Conservation (phyloP, 176 grass and related monocot species). For the Avena atlantica region DNA sequence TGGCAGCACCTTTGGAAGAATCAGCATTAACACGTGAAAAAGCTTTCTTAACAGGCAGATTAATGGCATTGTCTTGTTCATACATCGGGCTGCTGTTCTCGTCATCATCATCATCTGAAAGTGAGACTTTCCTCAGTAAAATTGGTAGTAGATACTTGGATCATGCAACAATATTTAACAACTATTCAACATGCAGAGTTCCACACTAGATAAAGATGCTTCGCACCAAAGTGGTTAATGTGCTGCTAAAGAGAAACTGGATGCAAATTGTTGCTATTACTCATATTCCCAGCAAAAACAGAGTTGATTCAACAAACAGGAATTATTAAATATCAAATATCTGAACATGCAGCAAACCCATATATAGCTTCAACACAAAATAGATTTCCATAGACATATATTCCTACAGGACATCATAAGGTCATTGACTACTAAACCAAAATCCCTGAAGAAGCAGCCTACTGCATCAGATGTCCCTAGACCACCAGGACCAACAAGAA, state of each 20-base stretch:
- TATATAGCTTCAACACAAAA: background rate
- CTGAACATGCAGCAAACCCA: background rate
- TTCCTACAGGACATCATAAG: background rate
- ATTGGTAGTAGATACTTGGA: background rate
- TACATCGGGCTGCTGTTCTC: conserved; percentile 34
- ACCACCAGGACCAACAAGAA: background rate
- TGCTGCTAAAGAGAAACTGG: background rate
- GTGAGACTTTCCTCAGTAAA: conserved; percentile 26
- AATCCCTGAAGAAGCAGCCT: background rate
- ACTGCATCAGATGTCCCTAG: background rate
- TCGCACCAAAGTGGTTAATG: background rate
- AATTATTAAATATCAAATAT: background rate
- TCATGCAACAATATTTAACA: background rate
- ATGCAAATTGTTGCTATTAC: background rate
- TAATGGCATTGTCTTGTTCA: conserved; percentile 34
- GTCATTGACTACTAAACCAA: background rate
- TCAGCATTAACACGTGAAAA: conserved; percentile 25
- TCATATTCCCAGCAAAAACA: background rate
- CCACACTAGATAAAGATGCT: background rate
- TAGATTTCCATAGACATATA: background rate
- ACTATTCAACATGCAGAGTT: background rate
- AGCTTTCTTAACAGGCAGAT: conserved; percentile 43
- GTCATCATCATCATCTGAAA: conserved; percentile 63
- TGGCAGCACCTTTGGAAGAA: conserved; percentile 35
- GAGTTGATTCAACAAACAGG: background rate